These are phyloP conservation scores for Ulmus americana DNA, from an alignment of 331 rosid species.

Conservation along the genomic window DNA sequence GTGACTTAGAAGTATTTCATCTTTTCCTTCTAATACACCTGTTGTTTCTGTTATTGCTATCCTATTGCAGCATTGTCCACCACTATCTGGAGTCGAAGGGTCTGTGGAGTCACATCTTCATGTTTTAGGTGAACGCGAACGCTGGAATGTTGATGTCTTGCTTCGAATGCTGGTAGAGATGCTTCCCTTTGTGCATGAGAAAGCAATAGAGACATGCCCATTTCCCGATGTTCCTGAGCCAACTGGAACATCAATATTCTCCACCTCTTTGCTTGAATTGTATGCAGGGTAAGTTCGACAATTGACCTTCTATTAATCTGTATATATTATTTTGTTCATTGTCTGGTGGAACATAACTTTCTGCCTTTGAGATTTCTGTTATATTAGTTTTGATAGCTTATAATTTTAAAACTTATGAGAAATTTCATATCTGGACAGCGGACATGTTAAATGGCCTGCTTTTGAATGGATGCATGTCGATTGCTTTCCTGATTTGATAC, in stretches of 20 bases:
- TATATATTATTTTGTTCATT: not conserved
- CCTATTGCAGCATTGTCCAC: constrained; percentile 72
- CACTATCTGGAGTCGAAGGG: constrained; percentile 97
- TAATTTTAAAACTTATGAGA: constrained; percentile 20
- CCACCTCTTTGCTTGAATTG: constrained; percentile 67
- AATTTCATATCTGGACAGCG: constrained; percentile 51
- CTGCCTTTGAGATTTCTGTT: constrained; percentile 12
- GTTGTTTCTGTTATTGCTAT: constrained; percentile 15
- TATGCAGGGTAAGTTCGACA: constrained; percentile 61
- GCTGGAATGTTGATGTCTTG: constrained; percentile 86
- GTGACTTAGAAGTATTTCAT: constrained; percentile 7
- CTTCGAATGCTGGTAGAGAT: constrained; percentile 64
- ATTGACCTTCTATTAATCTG: not conserved
- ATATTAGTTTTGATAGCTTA: constrained; percentile 19
- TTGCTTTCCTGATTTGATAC: constrained; percentile 81
- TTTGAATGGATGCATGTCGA: constrained; percentile 92
- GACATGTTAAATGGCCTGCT: constrained; percentile 67
- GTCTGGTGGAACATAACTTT: constrained; percentile 2
- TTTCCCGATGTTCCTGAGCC: constrained; percentile 53
- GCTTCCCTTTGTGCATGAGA: constrained; percentile 58
- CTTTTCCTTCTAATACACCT: constrained; percentile 4
- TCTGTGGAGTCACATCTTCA: constrained; percentile 86
- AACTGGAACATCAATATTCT: constrained; percentile 35
- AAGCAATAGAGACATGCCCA: constrained; percentile 75
- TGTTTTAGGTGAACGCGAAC: constrained; percentile 87